Conservation (phyloP, 2,329 filamentous ascomycete species). For the Arthrinium puccinioides region DNA sequence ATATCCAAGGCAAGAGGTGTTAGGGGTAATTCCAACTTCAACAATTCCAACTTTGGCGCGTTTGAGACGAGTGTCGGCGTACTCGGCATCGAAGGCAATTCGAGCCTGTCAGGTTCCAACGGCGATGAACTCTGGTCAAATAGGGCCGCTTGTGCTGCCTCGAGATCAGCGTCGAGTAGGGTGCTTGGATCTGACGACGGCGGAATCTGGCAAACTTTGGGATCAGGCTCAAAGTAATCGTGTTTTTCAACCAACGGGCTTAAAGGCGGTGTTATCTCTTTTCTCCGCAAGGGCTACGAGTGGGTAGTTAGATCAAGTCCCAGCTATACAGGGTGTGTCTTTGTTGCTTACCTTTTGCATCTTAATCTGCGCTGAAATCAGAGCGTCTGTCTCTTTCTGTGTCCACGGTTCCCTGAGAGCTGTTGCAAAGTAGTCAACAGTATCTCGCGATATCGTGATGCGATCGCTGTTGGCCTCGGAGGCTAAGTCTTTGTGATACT, state of each 20-base stretch:
- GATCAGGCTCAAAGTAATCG: constrained; percentile 15
- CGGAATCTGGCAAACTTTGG: constrained; percentile 16
- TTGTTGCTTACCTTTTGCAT: constrained; percentile 2
- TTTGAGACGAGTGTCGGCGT: constrained; percentile 4
- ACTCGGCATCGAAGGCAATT: constrained; percentile 8
- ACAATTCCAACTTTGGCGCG: constrained; percentile 8
- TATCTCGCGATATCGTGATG: constrained; percentile 14
- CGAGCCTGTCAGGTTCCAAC: constrained; percentile 2
- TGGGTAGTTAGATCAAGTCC: neutral
- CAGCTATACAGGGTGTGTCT: constrained; percentile 8
- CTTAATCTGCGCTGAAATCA: neutral
- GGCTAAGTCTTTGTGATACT: constrained; percentile 8
- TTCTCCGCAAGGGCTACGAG: constrained; percentile 10
- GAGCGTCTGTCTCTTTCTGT: neutral
- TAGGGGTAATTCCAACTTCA: constrained; percentile 18
- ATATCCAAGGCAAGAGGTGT: constrained; percentile 10
- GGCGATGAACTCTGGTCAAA: constrained; percentile 5
- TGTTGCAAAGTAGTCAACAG: constrained; percentile 4
- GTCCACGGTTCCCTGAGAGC: neutral
- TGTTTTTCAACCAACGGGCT: constrained; percentile 9
- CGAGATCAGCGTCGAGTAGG: constrained; percentile 18
- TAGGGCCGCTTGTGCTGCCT: constrained; percentile 12
- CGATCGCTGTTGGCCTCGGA: constrained; percentile 10
- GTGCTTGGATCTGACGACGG: constrained; percentile 17
- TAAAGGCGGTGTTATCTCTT: constrained; percentile 19